These are phyloP conservation scores for Daphne laureola DNA, from an alignment of 441 rosid species.

Conservation along the genomic window DNA sequence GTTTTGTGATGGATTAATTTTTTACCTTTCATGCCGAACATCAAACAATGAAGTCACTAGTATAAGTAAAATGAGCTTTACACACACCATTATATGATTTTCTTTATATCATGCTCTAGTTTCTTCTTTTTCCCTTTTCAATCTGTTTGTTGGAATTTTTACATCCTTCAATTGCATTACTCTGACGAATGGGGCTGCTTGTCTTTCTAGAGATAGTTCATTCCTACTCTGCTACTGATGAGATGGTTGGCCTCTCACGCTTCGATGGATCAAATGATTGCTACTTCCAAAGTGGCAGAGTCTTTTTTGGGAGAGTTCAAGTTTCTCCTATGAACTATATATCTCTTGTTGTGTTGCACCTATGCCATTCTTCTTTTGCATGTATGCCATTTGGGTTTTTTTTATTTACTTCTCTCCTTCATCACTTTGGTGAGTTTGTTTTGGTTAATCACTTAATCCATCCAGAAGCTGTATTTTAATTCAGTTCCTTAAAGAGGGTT, in stretches of 20 bases:
- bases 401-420: too few relatives aligned
- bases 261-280: constrained; percentile 98
- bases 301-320: not conserved
- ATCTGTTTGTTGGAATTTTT: constrained; percentile 9
- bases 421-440: too few relatives aligned
- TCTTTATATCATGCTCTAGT: not conserved
- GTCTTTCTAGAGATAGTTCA: constrained; percentile 91
- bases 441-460: too few relatives aligned
- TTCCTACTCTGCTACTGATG: constrained; percentile 95
- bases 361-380: too few relatives aligned
- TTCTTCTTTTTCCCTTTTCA: not conserved
- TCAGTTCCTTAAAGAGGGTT: too few relatives aligned
- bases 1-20: too few relatives aligned
- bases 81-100: not conserved
- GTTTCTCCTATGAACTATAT: too few relatives aligned
- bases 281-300: constrained; percentile 80
- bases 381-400: too few relatives aligned
- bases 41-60: not conserved
- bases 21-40: too few relatives aligned
- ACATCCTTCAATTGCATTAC: constrained; percentile 9
- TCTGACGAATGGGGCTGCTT: constrained; percentile 71
- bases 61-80: not conserved
- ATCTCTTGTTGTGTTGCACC: too few relatives aligned
- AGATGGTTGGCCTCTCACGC: constrained; percentile 88
- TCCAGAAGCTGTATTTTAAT: too few relatives aligned